These are phyloP conservation scores for Dissoconium aciculare DNA, from an alignment of 2,329 filamentous ascomycete genomes.

Conservation along the genomic window DNA sequence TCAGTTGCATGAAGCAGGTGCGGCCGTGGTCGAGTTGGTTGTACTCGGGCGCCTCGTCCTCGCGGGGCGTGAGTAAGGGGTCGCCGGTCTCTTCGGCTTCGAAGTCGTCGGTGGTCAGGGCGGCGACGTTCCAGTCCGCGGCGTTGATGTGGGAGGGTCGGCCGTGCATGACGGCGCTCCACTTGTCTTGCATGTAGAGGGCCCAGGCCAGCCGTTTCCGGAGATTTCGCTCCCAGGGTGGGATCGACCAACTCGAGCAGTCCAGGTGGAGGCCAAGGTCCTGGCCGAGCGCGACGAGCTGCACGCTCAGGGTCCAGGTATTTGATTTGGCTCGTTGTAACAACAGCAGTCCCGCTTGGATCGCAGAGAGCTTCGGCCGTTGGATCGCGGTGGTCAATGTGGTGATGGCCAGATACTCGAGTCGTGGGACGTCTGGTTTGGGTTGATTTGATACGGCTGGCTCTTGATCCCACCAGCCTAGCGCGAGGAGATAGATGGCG, in stretches of 20 bases:
- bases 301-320: constrained; percentile 72
- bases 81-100: constrained; percentile 38
- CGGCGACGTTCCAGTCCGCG: constrained; percentile 61
- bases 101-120: constrained; percentile 53
- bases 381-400: constrained; percentile 65
- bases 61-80: background rate
- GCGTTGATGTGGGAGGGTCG: constrained; percentile 62
- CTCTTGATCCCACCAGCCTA: constrained; percentile 76
- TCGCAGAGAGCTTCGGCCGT: constrained; percentile 64
- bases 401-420: constrained; percentile 59
- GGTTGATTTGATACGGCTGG: constrained; percentile 32
- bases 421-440: constrained; percentile 54
- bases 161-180: constrained; percentile 73
- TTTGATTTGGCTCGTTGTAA: constrained; percentile 56
- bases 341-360: constrained; percentile 61
- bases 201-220: constrained; percentile 81
- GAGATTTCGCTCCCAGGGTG: constrained; percentile 71
- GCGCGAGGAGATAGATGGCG: constrained; percentile 68
- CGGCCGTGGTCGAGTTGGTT: constrained; percentile 51
- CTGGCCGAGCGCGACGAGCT: constrained; percentile 73
- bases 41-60: constrained; percentile 12
- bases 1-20: constrained; percentile 59
- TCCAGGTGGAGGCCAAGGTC: constrained; percentile 82
- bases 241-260: constrained; percentile 75
- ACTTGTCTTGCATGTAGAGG: constrained; percentile 87